Conservation (phyloP, 2,329 filamentous ascomycete species). For the Sporothrix mexicana region DNA sequence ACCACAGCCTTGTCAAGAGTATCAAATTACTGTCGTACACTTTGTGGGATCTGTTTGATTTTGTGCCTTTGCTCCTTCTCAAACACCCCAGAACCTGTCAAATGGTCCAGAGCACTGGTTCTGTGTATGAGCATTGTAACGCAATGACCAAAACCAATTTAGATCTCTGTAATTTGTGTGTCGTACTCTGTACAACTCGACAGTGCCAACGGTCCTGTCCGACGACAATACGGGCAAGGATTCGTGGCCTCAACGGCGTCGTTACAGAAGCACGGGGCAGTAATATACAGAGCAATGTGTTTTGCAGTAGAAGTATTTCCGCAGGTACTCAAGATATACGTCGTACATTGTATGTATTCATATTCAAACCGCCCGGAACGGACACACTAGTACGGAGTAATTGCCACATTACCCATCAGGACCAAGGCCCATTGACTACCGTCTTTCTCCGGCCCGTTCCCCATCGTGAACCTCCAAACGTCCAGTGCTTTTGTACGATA, state of each 20-base stretch:
- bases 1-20: slow-evolving; percentile 10
- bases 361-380: neutral
- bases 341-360: too few relatives aligned
- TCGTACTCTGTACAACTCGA: neutral
- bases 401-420: neutral
- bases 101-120: too few relatives aligned
- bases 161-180: neutral
- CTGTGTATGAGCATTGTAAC: neutral
- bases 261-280: slow-evolving; percentile 27
- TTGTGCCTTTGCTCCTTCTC: too few relatives aligned
- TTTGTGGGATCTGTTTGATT: too few relatives aligned
- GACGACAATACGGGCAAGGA: slow-evolving; percentile 7
- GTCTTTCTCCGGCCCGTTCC: slow-evolving; percentile 12
- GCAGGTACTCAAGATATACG: neutral
- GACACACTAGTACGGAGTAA: too few relatives aligned
- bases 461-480: neutral
- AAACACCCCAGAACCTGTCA: too few relatives aligned
- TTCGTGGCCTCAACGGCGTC: slow-evolving; percentile 17
- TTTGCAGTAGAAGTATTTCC: slow-evolving; percentile 13
- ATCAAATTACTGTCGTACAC: too few relatives aligned
- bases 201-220: slow-evolving; percentile 8
- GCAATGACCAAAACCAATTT: neutral
- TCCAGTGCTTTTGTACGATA: neutral
- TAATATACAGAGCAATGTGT: slow-evolving; percentile 23
- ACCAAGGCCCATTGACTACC: neutral